Base-by-base conservation (phyloP, 1,284 basidiomycete species). In the Moniliophthora roreri region DNA sequence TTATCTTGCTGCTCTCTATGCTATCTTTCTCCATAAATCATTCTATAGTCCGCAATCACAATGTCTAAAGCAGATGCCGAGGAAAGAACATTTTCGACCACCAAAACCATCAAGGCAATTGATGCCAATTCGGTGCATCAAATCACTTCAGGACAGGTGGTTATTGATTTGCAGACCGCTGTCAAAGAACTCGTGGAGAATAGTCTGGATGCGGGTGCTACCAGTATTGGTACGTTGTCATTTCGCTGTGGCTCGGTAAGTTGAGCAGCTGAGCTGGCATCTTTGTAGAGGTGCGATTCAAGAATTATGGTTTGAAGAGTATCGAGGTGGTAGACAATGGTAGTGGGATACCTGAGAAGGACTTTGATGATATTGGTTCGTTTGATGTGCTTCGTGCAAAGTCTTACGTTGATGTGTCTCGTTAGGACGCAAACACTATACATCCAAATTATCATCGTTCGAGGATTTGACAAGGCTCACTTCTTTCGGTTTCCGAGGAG, bases 151-250 rank as follows among this genome's bases (percentile, higher is more conserved):
- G 95, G 93, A 0, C 97, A 99, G 67, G 96, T 99, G 28, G 90
- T 99, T 0, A 80, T 96, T 26, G 95, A 98, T 67, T 80, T 99
- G 1, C 94, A 95, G 65, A 91, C 87, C 0, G 93, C 93, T 0
- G 88, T 99, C 52, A 99, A 99, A 67, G 97, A 99, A 68, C 82
- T 99, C 1, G 82, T 99, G 2, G 97, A 99, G 72, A 99, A 99
- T 67, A 92, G 93, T 54, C 74, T 98, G 24, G 97, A 99, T 68
- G 95, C 96, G 0, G 89, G 89, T 0, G 92, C 95, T 0, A 93
- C 91, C 0, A 86, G 74, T 59, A 85, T 99, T 48, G 94, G 95
- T 91, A 47, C 48, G 84, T 65, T n/a, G 21, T 18, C 16, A 6
- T n/a, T 44, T 42, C 34, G 21, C 1, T 7, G 16, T 28, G 40